phyloP scores from a whole-genome alignment of 176 grass and related monocot species.

The Rhynchospora tenuis region DNA sequence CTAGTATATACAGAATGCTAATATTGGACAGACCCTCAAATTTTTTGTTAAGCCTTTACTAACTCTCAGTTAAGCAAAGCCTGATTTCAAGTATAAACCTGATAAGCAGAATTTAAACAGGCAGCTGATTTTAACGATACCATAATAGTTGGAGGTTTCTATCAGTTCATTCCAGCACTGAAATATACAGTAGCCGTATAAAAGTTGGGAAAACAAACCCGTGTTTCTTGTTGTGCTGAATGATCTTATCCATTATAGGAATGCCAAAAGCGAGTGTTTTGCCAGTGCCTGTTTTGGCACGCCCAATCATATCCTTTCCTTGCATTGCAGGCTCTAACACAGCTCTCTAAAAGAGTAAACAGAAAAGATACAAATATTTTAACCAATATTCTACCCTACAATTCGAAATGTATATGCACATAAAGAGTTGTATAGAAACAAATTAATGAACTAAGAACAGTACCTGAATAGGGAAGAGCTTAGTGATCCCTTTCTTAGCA shows the following conservation, averaged over 20 bases:
- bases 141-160: not conserved
- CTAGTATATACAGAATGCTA: not conserved
- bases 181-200: not conserved
- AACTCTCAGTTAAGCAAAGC: not conserved
- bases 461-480: constrained; percentile 97
- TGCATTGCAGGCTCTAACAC: constrained; percentile 98
- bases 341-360: constrained; percentile 43
- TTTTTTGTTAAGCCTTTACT: not conserved
- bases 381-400: not conserved
- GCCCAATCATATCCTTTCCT: constrained; percentile 90
- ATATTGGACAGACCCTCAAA: not conserved
- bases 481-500: constrained; percentile 55
- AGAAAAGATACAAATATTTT: not conserved
- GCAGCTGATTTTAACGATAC: not conserved
- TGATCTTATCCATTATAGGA: constrained; percentile 88
- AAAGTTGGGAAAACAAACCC: constrained; percentile 49
- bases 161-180: not conserved
- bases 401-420: not conserved
- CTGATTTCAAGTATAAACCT: not conserved
- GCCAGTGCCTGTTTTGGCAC: constrained; percentile 83
- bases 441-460: not conserved
- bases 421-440: not conserved
- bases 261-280: constrained; percentile 99
- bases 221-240: constrained; percentile 64
- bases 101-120: not conserved